Evolutionary conservation across 2,329 filamentous ascomycete species (phyloP).

Genomic region (Cyphellophora europaea): DNA sequence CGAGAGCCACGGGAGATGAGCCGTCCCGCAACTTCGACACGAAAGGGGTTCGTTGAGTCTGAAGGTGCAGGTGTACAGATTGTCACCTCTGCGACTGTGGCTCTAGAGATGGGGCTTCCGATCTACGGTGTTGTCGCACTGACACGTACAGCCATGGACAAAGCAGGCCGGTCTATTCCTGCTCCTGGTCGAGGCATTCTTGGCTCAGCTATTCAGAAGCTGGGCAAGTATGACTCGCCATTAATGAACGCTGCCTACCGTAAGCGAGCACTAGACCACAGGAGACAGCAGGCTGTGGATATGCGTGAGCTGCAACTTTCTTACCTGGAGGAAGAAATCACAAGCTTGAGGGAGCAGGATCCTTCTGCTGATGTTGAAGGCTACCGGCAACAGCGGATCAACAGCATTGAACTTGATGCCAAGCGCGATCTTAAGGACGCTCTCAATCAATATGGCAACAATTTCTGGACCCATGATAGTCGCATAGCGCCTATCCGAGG

Average conservation of each 20-base stretch:
- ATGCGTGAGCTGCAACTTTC: too few species aligned
- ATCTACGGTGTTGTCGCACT: constrained; percentile 24
- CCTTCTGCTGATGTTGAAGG: not conserved
- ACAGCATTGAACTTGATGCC: not conserved
- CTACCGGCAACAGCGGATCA: constrained; percentile 8
- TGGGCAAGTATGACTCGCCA: constrained; percentile 14
- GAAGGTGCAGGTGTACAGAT: constrained; percentile 29
- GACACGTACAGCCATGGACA: constrained; percentile 25
- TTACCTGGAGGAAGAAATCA: constrained; percentile 20
- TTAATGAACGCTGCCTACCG: too few species aligned
- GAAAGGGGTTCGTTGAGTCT: constrained; percentile 29
- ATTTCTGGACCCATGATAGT: constrained; percentile 21
- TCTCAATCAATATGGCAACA: too few species aligned
- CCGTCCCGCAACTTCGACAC: constrained; percentile 24
- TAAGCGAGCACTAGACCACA: too few species aligned
- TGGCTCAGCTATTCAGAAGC: constrained; percentile 20
- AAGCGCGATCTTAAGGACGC: not conserved
- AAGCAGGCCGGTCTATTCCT: constrained; percentile 27
- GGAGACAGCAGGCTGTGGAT: too few species aligned
- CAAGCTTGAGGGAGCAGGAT: constrained; percentile 8
- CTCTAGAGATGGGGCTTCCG: constrained; percentile 19
- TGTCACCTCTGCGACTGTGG: constrained; percentile 24
- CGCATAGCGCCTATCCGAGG: constrained; percentile 27
- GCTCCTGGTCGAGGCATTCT: constrained; percentile 30
- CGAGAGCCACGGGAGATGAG: constrained; percentile 26